Base-by-base conservation (phyloP, 768 basidiomycete species). In the Amyloporia xantha region DNA sequence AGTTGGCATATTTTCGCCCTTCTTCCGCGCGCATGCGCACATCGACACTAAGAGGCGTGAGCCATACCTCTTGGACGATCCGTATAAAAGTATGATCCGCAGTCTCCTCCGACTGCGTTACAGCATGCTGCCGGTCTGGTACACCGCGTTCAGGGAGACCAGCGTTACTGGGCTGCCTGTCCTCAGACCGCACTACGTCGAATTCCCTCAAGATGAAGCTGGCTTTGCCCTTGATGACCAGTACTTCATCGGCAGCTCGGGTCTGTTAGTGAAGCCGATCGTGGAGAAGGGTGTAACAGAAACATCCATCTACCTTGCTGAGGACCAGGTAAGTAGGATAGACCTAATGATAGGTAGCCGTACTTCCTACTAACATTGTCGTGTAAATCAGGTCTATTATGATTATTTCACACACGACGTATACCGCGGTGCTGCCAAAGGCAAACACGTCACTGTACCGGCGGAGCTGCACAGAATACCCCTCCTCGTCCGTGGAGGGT, bases 1-100 rank as follows among this genome's bases (percentile, higher is more conserved):
- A 69, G 88, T 95, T 43, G 96, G 96, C 21, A 80, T 82, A 1
- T 95, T 98, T 68, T 84, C 84, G 45, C 95, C 96, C 5, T 99
- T 99, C 81, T 94, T 98, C 84, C 81, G 96, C 50, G 96, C 95
- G 1, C 96, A 99, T 66, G 95, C 94, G 10, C 95, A 97, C 65
- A 84, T 97, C 59, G 95, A 99, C 64, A 94, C 94, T 24, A 98
- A 97, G 70, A 84, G 96, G 37, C 84, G 96, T 35, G 96, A 99
- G 67, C 95, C 95, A 1, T 99, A 84, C 74, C 74, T 98, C 0
- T 77, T 87, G 42, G 90, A 91, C 10, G 84, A 96, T 57, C 93
- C 94, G 2, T 86, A 89, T 72, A 90, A 88, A 71, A 73, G 79
- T 28, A 85, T 91, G 43, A 67, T 97, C 38, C 80, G 84, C 30